Conservation (phyloP, 2,329 filamentous ascomycete genomes). For the Zymoseptoria passerinii region DNA sequence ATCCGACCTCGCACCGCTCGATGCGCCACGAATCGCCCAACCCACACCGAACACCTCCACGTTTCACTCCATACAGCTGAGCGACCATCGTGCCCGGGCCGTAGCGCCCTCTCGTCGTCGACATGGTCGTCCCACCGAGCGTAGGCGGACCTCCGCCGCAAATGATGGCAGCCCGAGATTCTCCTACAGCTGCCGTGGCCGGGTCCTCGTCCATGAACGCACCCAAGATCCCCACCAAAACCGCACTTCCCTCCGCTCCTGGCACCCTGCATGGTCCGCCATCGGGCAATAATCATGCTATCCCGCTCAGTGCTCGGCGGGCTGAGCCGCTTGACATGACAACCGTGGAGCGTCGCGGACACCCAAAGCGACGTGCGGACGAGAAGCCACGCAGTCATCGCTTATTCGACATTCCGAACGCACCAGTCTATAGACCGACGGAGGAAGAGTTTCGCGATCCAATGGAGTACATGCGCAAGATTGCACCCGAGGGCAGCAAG, state of each 20-base stretch:
- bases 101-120: conserved; percentile 4
- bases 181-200: conserved; percentile 6
- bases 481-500: conserved; percentile 72
- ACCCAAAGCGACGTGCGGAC: conserved; percentile 66
- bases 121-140: conserved; percentile 27
- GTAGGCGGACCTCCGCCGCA: conserved; percentile 15
- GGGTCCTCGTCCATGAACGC: conserved; percentile 7
- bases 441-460: conserved; percentile 93
- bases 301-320: conserved; percentile 56
- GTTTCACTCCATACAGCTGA: neutral
- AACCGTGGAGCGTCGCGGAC: conserved; percentile 85
- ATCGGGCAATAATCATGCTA: conserved; percentile 34
- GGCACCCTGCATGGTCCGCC: conserved; percentile 31
- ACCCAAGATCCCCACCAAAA: conserved; percentile 14
- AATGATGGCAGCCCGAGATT: conserved; percentile 6
- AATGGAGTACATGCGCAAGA: conserved; percentile 87
- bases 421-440: conserved; percentile 82
- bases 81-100: conserved; percentile 3
- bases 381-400: conserved; percentile 48
- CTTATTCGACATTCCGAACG: conserved; percentile 78
- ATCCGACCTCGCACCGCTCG: conserved; percentile 3
- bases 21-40: conserved; percentile 2
- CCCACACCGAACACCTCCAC: neutral
- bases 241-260: conserved; percentile 16
- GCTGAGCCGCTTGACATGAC: conserved; percentile 68